Base-by-base conservation (phyloP, 2,329 filamentous ascomycete genomes). In the Passalora sequoiae region DNA sequence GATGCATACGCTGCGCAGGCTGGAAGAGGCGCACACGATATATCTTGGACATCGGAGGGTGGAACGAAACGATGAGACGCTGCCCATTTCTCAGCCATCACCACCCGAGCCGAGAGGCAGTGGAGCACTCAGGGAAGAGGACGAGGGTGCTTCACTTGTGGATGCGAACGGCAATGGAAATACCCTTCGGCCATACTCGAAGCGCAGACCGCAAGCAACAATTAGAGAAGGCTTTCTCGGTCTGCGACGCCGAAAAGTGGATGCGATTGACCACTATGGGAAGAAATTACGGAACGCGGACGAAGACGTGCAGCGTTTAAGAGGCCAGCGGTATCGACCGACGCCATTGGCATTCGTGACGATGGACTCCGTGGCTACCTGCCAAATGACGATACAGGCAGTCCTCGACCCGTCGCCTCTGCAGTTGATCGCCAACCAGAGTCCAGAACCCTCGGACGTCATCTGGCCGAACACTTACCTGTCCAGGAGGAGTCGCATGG, bases 361-460 rank as follows among this genome's bases (percentile, higher is more conserved):
- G 0, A 94, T 98, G 88, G 87, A 96, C 68, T 92, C 88, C 3
- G 92, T 95, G 38, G 86, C 89, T 10, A 84, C 89, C 15, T 80
- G 78, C 51, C 92, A 98, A 69, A 95, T 97, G 89, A 87, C 89
- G 17, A 87, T 95, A 31, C 92, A 98, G 66, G 89, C 92, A 3
- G 83, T 94, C 8, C 80, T 98, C 40, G 91, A 97, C 60, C 89
- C 92, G 3, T 83, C 86, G 8, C 92, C 94, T 0, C 83, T 89
- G 45, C 84, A 86, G 47, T 75, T 98, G 4, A 72, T 95, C 41
- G 89, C 91, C 6, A 89, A 88, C 47, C 77, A 85, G 20, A 89
- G 91, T 2, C 92, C 92, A 0, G 82, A 91, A 2, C 92, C 92
- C 0, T 81, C 86, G 0, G 91, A 97, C 61, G 82, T 98, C n/a